Evolutionary conservation across 768 basidiomycete species (phyloP), one percentile per base, ranked within the genome.

Genomic region (Tephrocybe sp.): DNA sequence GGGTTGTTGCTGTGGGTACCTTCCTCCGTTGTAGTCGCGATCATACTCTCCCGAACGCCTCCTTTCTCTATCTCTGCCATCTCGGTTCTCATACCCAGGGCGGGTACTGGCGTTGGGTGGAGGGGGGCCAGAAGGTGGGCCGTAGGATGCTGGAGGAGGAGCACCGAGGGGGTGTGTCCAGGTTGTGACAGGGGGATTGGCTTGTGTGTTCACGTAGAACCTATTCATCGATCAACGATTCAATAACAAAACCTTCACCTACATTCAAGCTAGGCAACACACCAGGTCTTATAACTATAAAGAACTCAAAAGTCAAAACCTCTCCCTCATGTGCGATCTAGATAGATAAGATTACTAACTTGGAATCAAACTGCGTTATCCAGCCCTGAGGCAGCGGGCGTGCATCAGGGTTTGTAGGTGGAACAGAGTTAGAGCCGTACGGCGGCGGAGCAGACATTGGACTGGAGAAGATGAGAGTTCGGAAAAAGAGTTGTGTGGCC

Each of bases 171-270:
- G 89, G 57, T 89, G 89, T 0, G 69, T 72, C 89, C 89, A 91
- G 12, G 75, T 78, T 30, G 85, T 80, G 16, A 77, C 74, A 0
- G 86, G 84, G 4, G 88, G 87, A 15, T 73, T 67, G 37, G 78
- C 75, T 21, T 59, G 64, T 0, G 85, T 87, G 57, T 90, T 82
- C 37, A 91, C 86, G 55, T 91, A 91, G 72, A 80, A 91, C 88
- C 89, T 90, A 19, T 19, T 7, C 21, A 5, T 5, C 13, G 13
- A 5, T 34, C 32, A 16, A 15, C 36, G 16, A 6, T 37, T 19
- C 36, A 12, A 12, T 18, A 5, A 19, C 7, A 19, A 19, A 16
- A 19, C 18, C 5, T 12, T 30, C 7, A 30, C 6, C 12, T 7
- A 19, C 18, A 19, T 37, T 19, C 5, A 5, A 19, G 12, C n/a